Evolutionary conservation across 176 grass and related monocot genomes (phyloP), one percentile per base, ranked within the genome.

Genomic region (Alopecurus myosuroides): DNA sequence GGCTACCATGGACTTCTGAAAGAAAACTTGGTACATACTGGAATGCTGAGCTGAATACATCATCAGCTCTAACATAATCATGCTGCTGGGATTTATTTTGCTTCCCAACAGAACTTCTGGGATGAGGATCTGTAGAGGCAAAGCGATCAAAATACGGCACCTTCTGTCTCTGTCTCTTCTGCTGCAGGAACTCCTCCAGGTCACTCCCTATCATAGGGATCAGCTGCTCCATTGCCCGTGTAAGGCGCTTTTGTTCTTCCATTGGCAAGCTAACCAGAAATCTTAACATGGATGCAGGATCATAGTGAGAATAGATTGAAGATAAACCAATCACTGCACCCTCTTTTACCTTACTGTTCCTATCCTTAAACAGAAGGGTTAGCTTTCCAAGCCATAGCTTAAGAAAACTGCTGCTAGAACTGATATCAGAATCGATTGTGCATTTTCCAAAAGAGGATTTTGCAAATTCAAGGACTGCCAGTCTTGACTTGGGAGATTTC

Each of bases 381-480:
- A 95, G 81, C 53, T 98, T 98, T 66, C 81, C 86, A 90, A 98
- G 89, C 97, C 97, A 98, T 89, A 89, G 88, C 77, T 95, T 98
- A 63, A 98, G 84, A 80, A 95, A 98, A 63, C 86, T 88, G 72
- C 85, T 95, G 65, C 71, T 86, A 73, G 78, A 71, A 82, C 91
- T 92, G 70, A 35, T 86, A 82, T 96, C 97, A 80, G 87, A 77
- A 67, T 84, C 94, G 77, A 88, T 37, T 70, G 41, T 77, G 71
- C 89, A 92, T 89, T 99, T 99, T 53, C 77, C 84, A 78, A 99
- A 96, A 44, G 93, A 99, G 44, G 86, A 86, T 77, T 94, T 99
- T 79, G 97, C 93, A 92, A 94, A 96, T 65, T 99, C 91, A 79
- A 96, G 66, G 78, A 92, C 84, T 34, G 97, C 86, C 49, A 92